These are phyloP conservation scores for Dioscorea dumetorum DNA, from an alignment of 106 monocot genomes.

Conservation along the genomic window DNA sequence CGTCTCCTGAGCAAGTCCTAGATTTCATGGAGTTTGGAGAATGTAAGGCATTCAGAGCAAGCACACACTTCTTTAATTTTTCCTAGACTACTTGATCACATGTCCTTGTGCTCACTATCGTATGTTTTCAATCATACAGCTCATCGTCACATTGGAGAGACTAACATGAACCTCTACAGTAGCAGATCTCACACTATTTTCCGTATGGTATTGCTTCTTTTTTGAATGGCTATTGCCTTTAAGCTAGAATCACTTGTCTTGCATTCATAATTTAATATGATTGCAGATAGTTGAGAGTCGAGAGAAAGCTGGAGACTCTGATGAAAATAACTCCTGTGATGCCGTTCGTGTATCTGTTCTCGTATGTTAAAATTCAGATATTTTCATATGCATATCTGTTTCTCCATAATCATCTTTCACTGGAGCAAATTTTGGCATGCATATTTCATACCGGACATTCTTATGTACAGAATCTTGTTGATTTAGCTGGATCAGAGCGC, in stretches of 20 bases:
- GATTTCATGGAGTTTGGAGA: conserved; percentile 90
- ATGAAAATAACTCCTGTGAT: conserved; percentile 51
- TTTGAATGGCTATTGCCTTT: background rate
- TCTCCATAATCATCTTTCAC: conserved; percentile 1
- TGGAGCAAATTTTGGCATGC: too few species aligned
- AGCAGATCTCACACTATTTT: conserved; percentile 99
- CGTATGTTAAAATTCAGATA: conserved; percentile 40
- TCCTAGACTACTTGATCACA: background rate
- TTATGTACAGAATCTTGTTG: conserved; percentile 75
- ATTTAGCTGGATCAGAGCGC: conserved; percentile 93
- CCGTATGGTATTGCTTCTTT: conserved; percentile 47
- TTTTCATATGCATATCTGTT: background rate
- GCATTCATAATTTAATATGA: background rate
- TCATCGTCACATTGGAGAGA: conserved; percentile 95
- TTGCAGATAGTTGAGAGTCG: conserved; percentile 87
- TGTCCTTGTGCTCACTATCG: background rate
- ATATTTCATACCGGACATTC: background rate
- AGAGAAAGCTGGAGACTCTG: conserved; percentile 55
- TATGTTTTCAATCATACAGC: conserved; percentile 35
- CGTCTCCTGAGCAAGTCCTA: conserved; percentile 72
- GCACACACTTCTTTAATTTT: background rate
- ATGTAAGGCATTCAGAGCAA: conserved; percentile 36
- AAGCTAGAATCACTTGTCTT: background rate
- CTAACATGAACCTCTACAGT: conserved; percentile 96
- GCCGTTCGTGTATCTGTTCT: conserved; percentile 95